These are phyloP conservation scores for Aspergillus cavernicola DNA, from an alignment of 495 filamentous ascomycete genomes.

Conservation along the genomic window DNA sequence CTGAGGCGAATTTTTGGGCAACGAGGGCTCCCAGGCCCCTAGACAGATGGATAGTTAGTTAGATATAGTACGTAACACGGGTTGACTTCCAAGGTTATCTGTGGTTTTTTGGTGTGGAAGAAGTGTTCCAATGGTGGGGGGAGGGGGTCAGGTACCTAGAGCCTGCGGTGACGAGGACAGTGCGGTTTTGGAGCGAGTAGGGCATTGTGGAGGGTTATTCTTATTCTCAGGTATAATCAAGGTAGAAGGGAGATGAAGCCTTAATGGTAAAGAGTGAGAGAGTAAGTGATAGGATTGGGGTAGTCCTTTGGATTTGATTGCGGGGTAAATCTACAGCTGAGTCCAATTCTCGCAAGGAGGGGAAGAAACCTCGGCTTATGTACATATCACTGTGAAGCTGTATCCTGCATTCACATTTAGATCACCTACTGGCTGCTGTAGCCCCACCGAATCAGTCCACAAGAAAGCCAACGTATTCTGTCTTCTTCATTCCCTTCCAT, in stretches of 20 bases:
- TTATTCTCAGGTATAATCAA: not conserved
- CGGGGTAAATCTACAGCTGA: not conserved
- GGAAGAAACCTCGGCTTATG: not conserved
- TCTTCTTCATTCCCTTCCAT: constrained; percentile 40
- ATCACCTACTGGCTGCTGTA: too few species aligned
- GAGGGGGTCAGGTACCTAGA: constrained; percentile 45
- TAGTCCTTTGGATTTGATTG: too few species aligned
- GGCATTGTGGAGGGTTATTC: constrained; percentile 43
- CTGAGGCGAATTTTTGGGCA: constrained; percentile 59
- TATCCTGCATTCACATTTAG: too few species aligned
- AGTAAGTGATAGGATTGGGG: not conserved
- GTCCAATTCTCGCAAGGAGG: not conserved
- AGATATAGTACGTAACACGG: too few species aligned
- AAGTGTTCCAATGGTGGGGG: too few species aligned
- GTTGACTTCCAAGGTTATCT: too few species aligned
- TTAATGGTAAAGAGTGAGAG: not conserved
- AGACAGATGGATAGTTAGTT: too few species aligned
- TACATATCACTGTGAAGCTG: too few species aligned
- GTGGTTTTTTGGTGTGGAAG: not conserved
- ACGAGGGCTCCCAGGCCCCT: constrained; percentile 66
- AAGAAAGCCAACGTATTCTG: constrained; percentile 43
- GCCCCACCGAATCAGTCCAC: constrained; percentile 39
- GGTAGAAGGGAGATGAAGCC: not conserved
- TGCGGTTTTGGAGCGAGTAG: constrained; percentile 58
- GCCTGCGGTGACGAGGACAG: constrained; percentile 65